A percentile compares a stretch with the other conserved stretches of the same genome.
These are phyloP conservation scores for Astrephomene gubernaculifera DNA, from an alignment of 139 green algal genomes.

Conservation along the genomic window DNA sequence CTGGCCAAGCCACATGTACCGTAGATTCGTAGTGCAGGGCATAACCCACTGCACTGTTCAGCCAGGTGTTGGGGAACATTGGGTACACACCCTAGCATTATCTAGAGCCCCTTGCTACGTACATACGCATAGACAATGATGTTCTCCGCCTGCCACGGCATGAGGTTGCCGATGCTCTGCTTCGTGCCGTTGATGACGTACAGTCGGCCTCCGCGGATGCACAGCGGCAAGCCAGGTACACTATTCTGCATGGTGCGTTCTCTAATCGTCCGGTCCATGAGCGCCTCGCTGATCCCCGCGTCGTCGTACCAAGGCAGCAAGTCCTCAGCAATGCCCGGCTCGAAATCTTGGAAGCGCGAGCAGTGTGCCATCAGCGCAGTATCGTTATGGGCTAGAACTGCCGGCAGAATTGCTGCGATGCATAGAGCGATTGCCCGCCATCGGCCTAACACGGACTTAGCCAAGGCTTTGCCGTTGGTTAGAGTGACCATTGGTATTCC, in stretches of 20 bases:
- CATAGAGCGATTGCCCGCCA: too few relatives aligned
- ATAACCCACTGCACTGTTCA: too few relatives aligned
- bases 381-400: too few relatives aligned
- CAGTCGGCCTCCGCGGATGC: not conserved
- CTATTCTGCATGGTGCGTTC: not conserved
- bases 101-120: too few relatives aligned
- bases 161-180: not conserved
- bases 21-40: too few relatives aligned
- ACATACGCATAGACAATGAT: slow-evolving; percentile 2
- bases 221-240: slow-evolving; percentile 2
- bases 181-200: slow-evolving; percentile 6
- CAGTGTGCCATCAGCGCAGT: slow-evolving; percentile 4
- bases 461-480: too few relatives aligned
- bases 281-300: slow-evolving; percentile 23
- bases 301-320: slow-evolving; percentile 29
- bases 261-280: not conserved
- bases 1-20: too few relatives aligned
- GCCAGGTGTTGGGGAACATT: too few relatives aligned
- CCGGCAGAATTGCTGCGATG: too few relatives aligned
- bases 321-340: slow-evolving; percentile 16
- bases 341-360: slow-evolving; percentile 8
- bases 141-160: slow-evolving; percentile 31
- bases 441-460: too few relatives aligned
- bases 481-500: too few relatives aligned
- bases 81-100: too few relatives aligned